A percentile compares a stretch with the other conserved stretches of the same genome.
Conservation (phyloP, 441 rosid species). For the Euphorbia celastroides region DNA sequence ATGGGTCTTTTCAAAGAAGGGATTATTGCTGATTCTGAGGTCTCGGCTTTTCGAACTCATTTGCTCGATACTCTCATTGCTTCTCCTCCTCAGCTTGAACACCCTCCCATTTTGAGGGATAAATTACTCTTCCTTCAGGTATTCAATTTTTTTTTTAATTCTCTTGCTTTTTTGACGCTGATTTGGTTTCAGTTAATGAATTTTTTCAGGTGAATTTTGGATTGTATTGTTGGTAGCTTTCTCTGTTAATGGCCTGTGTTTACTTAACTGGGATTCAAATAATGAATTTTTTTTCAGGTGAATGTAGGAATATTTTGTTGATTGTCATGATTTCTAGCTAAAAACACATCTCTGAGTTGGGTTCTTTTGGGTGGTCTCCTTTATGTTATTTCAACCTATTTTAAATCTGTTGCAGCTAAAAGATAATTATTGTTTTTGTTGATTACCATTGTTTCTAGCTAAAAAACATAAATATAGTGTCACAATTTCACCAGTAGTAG, state of each 20-base stretch:
- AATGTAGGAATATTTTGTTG: not conserved
- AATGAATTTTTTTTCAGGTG: too few relatives aligned
- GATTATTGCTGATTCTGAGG: conserved; percentile 47
- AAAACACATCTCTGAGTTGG: not conserved
- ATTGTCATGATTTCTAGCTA: not conserved
- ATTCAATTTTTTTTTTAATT: not conserved
- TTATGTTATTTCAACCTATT: not conserved
- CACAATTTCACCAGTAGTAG: too few relatives aligned
- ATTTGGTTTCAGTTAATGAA: not conserved
- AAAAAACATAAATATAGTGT: too few relatives aligned
- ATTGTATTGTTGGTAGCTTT: not conserved
- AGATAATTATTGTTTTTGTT: too few relatives aligned
- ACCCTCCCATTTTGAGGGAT: conserved; percentile 44
- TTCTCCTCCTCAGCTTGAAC: conserved; percentile 49
- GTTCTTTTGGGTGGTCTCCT: not conserved
- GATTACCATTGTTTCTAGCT: too few relatives aligned
- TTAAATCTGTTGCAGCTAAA: too few relatives aligned
- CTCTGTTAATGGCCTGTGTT: too few relatives aligned
- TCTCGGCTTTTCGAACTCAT: conserved; percentile 49
- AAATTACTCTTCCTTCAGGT: conserved; percentile 73
- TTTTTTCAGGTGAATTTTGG: not conserved
- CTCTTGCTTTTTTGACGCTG: not conserved
- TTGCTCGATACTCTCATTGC: conserved; percentile 57
- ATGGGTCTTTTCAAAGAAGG: conserved; percentile 66
- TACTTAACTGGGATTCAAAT: not conserved